A percentile compares a stretch with the other conserved stretches of the same genome.
Conservation (phyloP, 768 basidiomycete species). For the Mycena venus region DNA sequence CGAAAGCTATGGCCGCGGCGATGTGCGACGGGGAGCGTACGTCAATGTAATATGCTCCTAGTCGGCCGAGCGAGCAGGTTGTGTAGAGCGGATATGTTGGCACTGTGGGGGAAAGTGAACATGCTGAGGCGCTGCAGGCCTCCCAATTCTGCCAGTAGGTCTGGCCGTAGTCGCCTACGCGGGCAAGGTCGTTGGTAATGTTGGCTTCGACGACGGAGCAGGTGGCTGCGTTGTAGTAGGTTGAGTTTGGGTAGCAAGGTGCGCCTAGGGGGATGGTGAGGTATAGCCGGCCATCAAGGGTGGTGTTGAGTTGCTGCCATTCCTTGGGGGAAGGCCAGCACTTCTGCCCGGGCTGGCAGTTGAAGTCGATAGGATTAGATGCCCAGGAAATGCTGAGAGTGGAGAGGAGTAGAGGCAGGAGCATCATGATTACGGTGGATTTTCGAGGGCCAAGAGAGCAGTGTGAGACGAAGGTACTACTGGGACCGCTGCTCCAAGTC, state of each 20-base stretch:
- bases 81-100: conserved; percentile 23
- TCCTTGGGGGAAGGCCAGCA: conserved; percentile 23
- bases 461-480: conserved; percentile 2
- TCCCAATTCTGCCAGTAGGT: conserved; percentile 25
- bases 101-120: conserved; percentile 18
- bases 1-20: conserved; percentile 14
- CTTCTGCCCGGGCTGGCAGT: conserved; percentile 22
- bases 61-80: conserved; percentile 22
- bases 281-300: conserved; percentile 13
- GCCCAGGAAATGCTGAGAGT: conserved; percentile 22
- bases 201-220: conserved; percentile 22
- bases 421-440: conserved; percentile 17
- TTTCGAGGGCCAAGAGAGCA: conserved; percentile 17
- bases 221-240: conserved; percentile 19
- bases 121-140: conserved; percentile 21
- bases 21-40: conserved; percentile 23
- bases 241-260: conserved; percentile 15
- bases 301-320: conserved; percentile 22
- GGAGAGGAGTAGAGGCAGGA: conserved; percentile 25
- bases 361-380: conserved; percentile 24
- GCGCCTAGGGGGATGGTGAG: conserved; percentile 20
- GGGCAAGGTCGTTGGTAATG: conserved; percentile 19
- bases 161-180: conserved; percentile 16
- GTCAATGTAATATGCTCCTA: conserved; percentile 23
- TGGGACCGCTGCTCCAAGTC: conserved; percentile 20